Evolutionary conservation across 2,329 filamentous ascomycete species (phyloP).

Genomic region (Aspergillus spinulosporus): DNA sequence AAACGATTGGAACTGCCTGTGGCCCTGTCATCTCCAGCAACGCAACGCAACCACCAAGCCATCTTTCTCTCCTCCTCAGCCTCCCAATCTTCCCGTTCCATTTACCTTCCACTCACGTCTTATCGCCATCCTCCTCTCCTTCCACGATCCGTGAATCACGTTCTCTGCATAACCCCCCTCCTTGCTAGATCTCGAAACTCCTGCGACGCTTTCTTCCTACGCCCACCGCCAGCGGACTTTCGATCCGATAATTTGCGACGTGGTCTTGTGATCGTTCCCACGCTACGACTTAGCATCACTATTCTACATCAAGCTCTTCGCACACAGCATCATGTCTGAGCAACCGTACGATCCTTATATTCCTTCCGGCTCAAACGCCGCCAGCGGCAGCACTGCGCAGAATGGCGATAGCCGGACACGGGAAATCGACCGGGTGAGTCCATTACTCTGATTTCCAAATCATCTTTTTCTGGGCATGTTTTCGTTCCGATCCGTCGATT

Average conservation of each 20-base stretch:
- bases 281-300: slow-evolving; percentile 15
- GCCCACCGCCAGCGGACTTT: slow-evolving; percentile 15
- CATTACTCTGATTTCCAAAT: background rate
- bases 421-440: slow-evolving; percentile 81
- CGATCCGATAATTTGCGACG: slow-evolving; percentile 15
- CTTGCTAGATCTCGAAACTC: background rate
- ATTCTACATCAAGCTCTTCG: slow-evolving; percentile 15
- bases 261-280: slow-evolving; percentile 22
- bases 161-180: slow-evolving; percentile 2
- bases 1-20: slow-evolving; percentile 23
- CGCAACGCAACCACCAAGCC: slow-evolving; percentile 23
- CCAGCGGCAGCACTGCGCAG: slow-evolving; percentile 52
- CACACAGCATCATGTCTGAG: slow-evolving; percentile 53
- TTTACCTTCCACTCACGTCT: slow-evolving; percentile 5
- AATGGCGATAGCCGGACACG: slow-evolving; percentile 66
- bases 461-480: background rate
- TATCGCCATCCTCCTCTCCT: slow-evolving; percentile 12
- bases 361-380: slow-evolving; percentile 61
- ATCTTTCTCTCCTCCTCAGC: slow-evolving; percentile 27
- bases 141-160: slow-evolving; percentile 2
- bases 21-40: slow-evolving; percentile 22
- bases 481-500: background rate
- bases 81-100: slow-evolving; percentile 16
- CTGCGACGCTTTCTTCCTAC: slow-evolving; percentile 9
- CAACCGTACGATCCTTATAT: slow-evolving; percentile 87